Conservation (phyloP, 2,329 filamentous ascomycete species). For the Microcyclospora tardicrescens region DNA sequence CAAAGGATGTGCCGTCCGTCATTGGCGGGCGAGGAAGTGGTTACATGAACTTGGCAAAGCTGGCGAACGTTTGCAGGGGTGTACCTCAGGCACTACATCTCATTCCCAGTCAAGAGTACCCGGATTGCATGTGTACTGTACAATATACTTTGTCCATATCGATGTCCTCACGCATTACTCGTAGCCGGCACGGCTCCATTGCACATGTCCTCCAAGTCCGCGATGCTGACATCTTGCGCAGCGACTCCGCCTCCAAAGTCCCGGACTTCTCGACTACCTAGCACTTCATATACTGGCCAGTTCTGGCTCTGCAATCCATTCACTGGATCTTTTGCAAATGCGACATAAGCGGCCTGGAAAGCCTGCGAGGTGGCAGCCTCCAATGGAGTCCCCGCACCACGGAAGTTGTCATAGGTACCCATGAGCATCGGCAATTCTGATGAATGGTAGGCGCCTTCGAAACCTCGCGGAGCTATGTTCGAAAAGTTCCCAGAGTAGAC, state of each 20-base stretch:
- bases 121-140: no score
- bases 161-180: no score
- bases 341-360: slow-evolving; percentile 21
- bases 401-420: slow-evolving; percentile 21
- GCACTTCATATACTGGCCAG: slow-evolving; percentile 10
- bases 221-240: slow-evolving; percentile 15
- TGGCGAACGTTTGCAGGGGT: no score
- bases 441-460: slow-evolving; percentile 33
- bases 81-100: no score
- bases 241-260: slow-evolving; percentile 18
- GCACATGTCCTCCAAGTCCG: slow-evolving; percentile 13
- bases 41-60: no score
- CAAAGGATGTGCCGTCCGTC: no score
- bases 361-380: slow-evolving; percentile 20
- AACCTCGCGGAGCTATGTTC: slow-evolving; percentile 27
- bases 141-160: no score
- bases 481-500: slow-evolving; percentile 27
- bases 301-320: slow-evolving; percentile 14
- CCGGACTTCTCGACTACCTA: slow-evolving; percentile 11
- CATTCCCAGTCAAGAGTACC: no score
- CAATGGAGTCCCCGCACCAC: slow-evolving; percentile 11
- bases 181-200: slow-evolving; percentile 2
- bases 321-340: slow-evolving; percentile 24
- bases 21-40: background rate
- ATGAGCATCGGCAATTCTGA: slow-evolving; percentile 28